Base-by-base conservation (phyloP, 2,329 filamentous ascomycete genomes). In the Mycosphaerella sp. region DNA sequence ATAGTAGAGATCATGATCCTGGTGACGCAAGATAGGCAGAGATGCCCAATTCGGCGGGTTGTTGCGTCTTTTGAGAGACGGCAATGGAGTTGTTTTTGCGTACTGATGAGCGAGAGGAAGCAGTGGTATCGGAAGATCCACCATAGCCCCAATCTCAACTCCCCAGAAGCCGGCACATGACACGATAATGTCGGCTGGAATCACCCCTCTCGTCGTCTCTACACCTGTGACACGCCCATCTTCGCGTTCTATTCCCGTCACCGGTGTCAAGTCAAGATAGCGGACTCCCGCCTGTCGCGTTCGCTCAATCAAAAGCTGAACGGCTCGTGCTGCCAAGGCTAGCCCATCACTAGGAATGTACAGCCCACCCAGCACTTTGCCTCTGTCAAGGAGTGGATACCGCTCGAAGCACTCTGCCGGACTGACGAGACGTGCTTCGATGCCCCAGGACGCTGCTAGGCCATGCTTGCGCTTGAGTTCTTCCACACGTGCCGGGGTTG, bases 101-200 rank as follows among this genome's bases (percentile, higher is more conserved):
- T 84, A 84, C 56, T 84, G 81, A 48, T 84, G 81, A 0, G 75
- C 81, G 52, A 84, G 72, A 2, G 81, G 81, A 0, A 82, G 71
- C 4, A 84, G 66, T 6, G 81, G 81, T 17, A 84, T 73, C 1
- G 75, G 68, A 10, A 82, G 59, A 4, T 74, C 80, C 37, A 78
- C 73, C 80, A 84, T 81, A 5, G 75, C 77, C 17, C 81, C 81
- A 6, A 84, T 70, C 61, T 84, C 80, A 6, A 83, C 81, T 9
- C 81, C 81, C 81, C 81, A 84, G 64, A 84, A 81, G 0, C 81
- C 81, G 6, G 79, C 81, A 54, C 81, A 84, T 1, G 79, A 83
- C 34, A 84, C 66, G 44, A 84, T 71, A 18, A 83, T 77, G 49
- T 84, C 81, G 0, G 80, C 80, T 0, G 76, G 68, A 16, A 83